These are phyloP conservation scores for Magnolia officinalis DNA, from an alignment of 164 flowering plant species.

Conservation along the genomic window DNA sequence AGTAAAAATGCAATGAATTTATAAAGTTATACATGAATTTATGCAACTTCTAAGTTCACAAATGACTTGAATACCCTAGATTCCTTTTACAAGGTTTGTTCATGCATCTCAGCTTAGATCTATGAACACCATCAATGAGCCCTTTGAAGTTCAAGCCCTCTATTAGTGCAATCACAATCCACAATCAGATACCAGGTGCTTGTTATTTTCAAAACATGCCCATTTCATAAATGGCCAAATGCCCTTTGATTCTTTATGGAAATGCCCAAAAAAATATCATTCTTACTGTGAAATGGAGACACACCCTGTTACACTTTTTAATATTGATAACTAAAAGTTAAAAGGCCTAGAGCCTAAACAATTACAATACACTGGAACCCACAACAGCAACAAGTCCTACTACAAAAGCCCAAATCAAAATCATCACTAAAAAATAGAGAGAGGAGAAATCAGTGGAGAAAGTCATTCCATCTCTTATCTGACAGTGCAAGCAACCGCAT, in stretches of 20 bases:
- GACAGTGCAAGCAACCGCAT: slow-evolving; percentile 50
- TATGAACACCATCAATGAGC: background rate
- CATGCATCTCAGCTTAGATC: background rate
- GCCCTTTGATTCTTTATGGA: background rate
- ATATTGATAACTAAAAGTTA: background rate
- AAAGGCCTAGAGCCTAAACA: background rate
- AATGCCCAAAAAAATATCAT: background rate
- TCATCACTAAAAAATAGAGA: background rate
- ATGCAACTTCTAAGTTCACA: background rate
- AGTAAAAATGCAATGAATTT: background rate
- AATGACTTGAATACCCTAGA: background rate
- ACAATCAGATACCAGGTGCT: background rate
- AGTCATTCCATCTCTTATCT: slow-evolving; percentile 11
- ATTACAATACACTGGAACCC: background rate
- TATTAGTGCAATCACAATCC: background rate
- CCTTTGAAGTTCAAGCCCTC: background rate
- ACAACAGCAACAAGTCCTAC: background rate
- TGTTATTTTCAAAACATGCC: background rate
- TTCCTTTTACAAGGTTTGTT: background rate
- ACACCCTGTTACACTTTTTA: too few species aligned
- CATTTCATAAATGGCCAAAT: background rate
- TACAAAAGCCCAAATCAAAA: background rate
- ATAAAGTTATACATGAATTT: background rate
- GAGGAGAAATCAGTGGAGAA: background rate
- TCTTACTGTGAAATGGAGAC: too few species aligned